These are phyloP conservation scores for Isabelozyma heimii DNA, from an alignment of 805 yeast genomes.

Conservation along the genomic window DNA sequence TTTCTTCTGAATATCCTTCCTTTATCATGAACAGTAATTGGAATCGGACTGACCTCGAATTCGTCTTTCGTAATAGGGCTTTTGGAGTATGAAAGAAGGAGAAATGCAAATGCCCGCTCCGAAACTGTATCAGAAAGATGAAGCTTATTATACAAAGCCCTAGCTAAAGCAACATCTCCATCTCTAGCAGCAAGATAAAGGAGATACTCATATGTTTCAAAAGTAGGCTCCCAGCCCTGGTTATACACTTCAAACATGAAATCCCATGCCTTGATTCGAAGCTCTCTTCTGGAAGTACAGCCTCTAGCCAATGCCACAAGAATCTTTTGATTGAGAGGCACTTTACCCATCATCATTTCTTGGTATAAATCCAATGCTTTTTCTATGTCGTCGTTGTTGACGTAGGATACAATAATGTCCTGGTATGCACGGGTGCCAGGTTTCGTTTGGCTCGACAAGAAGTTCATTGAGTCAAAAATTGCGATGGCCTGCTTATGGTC, in stretches of 20 bases:
- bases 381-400: conserved; percentile 61
- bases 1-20: conserved; percentile 49
- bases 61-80: conserved; percentile 16
- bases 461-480: conserved; percentile 83
- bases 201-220: conserved; percentile 61
- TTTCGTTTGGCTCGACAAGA: conserved; percentile 58
- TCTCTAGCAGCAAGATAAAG: conserved; percentile 74
- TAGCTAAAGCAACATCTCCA: conserved; percentile 69
- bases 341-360: conserved; percentile 50
- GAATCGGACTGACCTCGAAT: conserved; percentile 19
- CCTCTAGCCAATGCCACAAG: conserved; percentile 64
- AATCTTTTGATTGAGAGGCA: conserved; percentile 31
- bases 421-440: conserved; percentile 72
- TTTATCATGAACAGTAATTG: conserved; percentile 39
- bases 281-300: conserved; percentile 52
- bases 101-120: conserved; percentile 41
- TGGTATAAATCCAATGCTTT: conserved; percentile 72
- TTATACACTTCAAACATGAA: conserved; percentile 64
- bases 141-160: conserved; percentile 61
- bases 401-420: conserved; percentile 65
- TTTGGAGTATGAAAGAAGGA: conserved; percentile 51
- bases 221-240: conserved; percentile 38
- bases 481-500: conserved; percentile 63
- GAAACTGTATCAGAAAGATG: conserved; percentile 32
- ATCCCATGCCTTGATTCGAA: conserved; percentile 69